A percentile compares a stretch with the other conserved stretches of the same genome.
Conservation (phyloP, 441 rosid genomes). For the Gossypium davidsonii region DNA sequence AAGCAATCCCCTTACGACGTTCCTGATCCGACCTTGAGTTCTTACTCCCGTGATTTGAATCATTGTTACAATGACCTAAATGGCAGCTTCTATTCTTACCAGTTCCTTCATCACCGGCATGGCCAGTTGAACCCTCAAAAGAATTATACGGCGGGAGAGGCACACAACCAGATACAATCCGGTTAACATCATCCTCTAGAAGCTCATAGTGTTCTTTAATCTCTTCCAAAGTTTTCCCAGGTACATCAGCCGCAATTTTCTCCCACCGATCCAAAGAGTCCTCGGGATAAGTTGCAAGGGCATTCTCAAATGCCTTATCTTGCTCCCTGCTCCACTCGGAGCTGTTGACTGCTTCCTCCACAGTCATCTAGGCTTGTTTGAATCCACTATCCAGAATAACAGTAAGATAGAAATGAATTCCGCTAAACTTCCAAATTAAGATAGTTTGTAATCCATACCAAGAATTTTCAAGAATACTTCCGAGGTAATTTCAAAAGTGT, state of each 20-base stretch:
- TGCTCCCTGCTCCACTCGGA: constrained; percentile 82
- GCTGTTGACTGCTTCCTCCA: constrained; percentile 55
- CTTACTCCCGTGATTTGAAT: constrained; percentile 71
- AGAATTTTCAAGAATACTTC: constrained; percentile 16
- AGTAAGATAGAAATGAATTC: constrained; percentile 20
- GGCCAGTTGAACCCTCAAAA: constrained; percentile 57
- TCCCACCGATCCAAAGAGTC: constrained; percentile 70
- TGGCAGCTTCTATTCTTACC: constrained; percentile 53
- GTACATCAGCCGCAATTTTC: constrained; percentile 75
- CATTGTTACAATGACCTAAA: constrained; percentile 45
- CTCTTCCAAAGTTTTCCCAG: constrained; percentile 75
- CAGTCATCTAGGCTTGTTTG: constrained; percentile 49
- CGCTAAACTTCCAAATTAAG: constrained; percentile 20
- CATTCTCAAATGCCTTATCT: constrained; percentile 89
- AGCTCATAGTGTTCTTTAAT: constrained; percentile 76
- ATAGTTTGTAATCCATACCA: constrained; percentile 22
- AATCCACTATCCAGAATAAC: constrained; percentile 20
- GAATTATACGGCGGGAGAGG: constrained; percentile 67
- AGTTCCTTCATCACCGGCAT: constrained; percentile 63
- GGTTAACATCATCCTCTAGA: constrained; percentile 68
- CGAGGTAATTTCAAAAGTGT: constrained; percentile 15
- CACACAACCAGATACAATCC: constrained; percentile 81
- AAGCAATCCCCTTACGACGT: constrained; percentile 93
- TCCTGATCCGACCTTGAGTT: constrained; percentile 85
- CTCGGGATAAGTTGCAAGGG: constrained; percentile 59